A percentile compares a stretch with the other conserved stretches of the same genome.
Evolutionary conservation across 2,329 filamentous ascomycete species (phyloP).

Genomic region (Exophiala dermatitidis): DNA sequence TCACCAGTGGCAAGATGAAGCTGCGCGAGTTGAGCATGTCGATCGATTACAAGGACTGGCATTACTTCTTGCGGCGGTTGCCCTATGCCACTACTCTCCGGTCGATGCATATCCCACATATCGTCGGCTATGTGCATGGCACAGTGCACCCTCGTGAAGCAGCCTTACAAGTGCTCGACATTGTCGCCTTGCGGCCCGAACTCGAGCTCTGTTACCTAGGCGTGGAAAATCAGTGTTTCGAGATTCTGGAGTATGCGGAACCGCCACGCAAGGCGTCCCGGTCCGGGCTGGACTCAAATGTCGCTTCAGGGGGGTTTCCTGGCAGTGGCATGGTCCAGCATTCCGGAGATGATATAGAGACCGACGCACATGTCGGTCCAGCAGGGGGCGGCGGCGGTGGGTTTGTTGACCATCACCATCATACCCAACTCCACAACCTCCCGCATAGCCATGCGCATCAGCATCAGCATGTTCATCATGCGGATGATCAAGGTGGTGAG

Average conservation of each 20-base stretch:
- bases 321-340: background rate
- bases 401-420: slow-evolving; percentile 1
- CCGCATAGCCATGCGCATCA: slow-evolving; percentile 30
- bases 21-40: slow-evolving; percentile 65
- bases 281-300: background rate
- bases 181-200: slow-evolving; percentile 67
- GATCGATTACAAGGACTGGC: slow-evolving; percentile 72
- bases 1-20: slow-evolving; percentile 70
- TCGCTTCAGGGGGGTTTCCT: background rate
- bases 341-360: slow-evolving; percentile 21
- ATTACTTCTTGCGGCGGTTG: slow-evolving; percentile 69
- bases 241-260: slow-evolving; percentile 58
- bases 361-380: slow-evolving; percentile 18
- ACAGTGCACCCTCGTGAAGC: slow-evolving; percentile 60
- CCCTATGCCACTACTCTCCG: slow-evolving; percentile 63
- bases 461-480: slow-evolving; percentile 29
- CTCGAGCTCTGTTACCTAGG: slow-evolving; percentile 72
- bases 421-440: slow-evolving; percentile 12
- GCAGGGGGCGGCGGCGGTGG: slow-evolving; percentile 6
- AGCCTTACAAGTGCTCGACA: slow-evolving; percentile 68
- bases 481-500: slow-evolving; percentile 35
- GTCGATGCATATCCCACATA: slow-evolving; percentile 62
- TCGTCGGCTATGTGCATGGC: slow-evolving; percentile 55
- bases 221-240: slow-evolving; percentile 70
- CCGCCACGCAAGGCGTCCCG: slow-evolving; percentile 10